phyloP scores from a whole-genome alignment of 805 yeast genomes.

The Ogataea siamensis region DNA sequence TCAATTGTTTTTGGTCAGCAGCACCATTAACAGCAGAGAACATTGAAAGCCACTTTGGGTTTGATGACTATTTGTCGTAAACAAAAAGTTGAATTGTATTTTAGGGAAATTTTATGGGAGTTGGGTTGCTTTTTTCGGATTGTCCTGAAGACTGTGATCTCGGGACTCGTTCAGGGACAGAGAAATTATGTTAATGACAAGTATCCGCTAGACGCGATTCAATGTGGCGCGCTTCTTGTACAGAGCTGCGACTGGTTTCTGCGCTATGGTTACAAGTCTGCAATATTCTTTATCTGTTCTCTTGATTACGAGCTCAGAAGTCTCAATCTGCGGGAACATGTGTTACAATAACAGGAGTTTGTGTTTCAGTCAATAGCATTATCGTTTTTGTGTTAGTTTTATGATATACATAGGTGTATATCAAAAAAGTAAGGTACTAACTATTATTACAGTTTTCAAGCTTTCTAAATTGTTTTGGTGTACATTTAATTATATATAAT shows the following conservation, averaged over 20 bases:
- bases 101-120: conserved; percentile 7
- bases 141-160: background rate
- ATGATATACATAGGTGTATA: conserved; percentile 6
- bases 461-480: conserved; percentile 7
- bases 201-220: conserved; percentile 27
- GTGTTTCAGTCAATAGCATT: conserved; percentile 2
- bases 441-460: conserved; percentile 1
- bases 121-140: conserved; percentile 5
- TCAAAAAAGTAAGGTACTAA: background rate
- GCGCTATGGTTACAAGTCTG: conserved; percentile 18
- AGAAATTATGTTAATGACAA: background rate
- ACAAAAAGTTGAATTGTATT: conserved; percentile 4
- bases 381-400: background rate
- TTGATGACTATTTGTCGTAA: conserved; percentile 31
- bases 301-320: too few species aligned
- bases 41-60: conserved; percentile 30
- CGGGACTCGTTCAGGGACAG: background rate
- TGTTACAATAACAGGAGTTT: conserved; percentile 1
- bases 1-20: conserved; percentile 33
- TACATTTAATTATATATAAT: conserved; percentile 7
- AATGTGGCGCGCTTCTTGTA: conserved; percentile 29
- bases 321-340: too few species aligned
- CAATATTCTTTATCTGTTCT: too few species aligned
- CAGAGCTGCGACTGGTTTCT: conserved; percentile 28
- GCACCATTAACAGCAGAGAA: conserved; percentile 38